These are phyloP conservation scores for Zea luxurians DNA, from an alignment of 176 grass and related monocot genomes.

Conservation along the genomic window DNA sequence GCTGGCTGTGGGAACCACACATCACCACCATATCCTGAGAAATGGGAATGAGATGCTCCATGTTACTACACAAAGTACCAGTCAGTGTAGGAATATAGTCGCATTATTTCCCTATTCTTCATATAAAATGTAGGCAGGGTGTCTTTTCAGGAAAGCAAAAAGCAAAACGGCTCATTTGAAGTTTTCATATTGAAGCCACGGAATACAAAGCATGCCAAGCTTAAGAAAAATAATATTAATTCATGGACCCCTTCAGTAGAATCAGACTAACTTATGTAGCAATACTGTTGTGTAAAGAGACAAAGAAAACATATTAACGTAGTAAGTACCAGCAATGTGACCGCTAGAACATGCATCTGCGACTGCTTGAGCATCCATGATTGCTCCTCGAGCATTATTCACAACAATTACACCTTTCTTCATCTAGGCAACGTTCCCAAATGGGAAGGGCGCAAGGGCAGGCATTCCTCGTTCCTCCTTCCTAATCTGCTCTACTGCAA, in stretches of 20 bases:
- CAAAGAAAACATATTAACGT: conserved; percentile 1
- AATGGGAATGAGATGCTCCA: neutral
- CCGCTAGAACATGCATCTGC: conserved; percentile 79
- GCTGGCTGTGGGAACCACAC: conserved; percentile 95
- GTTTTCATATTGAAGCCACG: neutral
- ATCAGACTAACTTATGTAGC: too few species aligned
- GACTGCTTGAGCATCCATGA: conserved; percentile 92
- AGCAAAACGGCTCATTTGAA: neutral
- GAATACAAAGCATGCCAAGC: neutral
- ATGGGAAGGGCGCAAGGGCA: too few species aligned
- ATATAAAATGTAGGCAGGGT: conserved; percentile 1
- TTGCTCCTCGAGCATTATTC: conserved; percentile 55
- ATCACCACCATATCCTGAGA: conserved; percentile 26
- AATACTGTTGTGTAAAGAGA: neutral
- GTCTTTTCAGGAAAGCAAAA: too few species aligned
- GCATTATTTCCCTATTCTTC: neutral
- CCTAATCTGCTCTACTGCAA: too few species aligned
- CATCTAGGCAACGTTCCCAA: too few species aligned
- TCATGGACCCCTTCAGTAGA: too few species aligned
- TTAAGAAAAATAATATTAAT: neutral
- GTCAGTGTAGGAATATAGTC: neutral
- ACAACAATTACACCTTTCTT: too few species aligned
- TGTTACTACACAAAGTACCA: neutral
- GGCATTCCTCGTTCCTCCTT: too few species aligned
- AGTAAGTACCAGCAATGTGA: conserved; percentile 68